These are phyloP conservation scores for Aspergillus bridgeri DNA, from an alignment of 495 filamentous ascomycete genomes.

Conservation along the genomic window DNA sequence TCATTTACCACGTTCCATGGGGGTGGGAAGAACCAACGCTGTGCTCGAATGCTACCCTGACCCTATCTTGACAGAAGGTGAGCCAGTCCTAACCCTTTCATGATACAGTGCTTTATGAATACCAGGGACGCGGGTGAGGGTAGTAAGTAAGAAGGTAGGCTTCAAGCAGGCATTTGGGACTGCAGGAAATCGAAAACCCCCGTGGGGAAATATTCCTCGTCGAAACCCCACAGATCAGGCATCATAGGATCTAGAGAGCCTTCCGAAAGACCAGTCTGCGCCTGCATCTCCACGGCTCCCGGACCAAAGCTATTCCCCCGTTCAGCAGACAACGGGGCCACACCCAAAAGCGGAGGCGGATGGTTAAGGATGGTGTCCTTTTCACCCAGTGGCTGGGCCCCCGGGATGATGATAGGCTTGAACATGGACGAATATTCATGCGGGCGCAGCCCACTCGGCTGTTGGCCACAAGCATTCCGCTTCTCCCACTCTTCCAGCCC, in stretches of 20 bases:
- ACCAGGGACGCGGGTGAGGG: neutral
- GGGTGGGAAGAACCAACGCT: too few species aligned
- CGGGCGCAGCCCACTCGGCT: slow-evolving; percentile 15
- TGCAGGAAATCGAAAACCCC: slow-evolving; percentile 50
- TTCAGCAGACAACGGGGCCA: slow-evolving; percentile 45
- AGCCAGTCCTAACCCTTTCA: too few species aligned
- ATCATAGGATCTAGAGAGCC: slow-evolving; percentile 48
- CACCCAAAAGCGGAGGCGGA: slow-evolving; percentile 39
- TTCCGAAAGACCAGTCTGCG: slow-evolving; percentile 38
- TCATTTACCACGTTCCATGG: too few species aligned
- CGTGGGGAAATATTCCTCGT: slow-evolving; percentile 48
- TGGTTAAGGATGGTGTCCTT: slow-evolving; percentile 41
- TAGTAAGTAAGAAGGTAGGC: too few species aligned
- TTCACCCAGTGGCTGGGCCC: slow-evolving; percentile 39
- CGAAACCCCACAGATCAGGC: slow-evolving; percentile 47
- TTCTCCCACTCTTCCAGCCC: slow-evolving; percentile 48
- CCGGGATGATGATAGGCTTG: slow-evolving; percentile 39
- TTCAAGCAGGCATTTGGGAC: slow-evolving; percentile 43
- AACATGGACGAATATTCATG: slow-evolving; percentile 35
- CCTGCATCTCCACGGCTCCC: slow-evolving; percentile 19
- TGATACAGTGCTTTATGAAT: neutral
- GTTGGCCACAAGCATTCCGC: slow-evolving; percentile 25
- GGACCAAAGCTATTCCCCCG: slow-evolving; percentile 37
- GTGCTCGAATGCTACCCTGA: too few species aligned
- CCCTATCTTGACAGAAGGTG: too few species aligned